These are phyloP conservation scores for Dalbergia cultrata DNA, from an alignment of 306 rosid genomes.

Conservation along the genomic window DNA sequence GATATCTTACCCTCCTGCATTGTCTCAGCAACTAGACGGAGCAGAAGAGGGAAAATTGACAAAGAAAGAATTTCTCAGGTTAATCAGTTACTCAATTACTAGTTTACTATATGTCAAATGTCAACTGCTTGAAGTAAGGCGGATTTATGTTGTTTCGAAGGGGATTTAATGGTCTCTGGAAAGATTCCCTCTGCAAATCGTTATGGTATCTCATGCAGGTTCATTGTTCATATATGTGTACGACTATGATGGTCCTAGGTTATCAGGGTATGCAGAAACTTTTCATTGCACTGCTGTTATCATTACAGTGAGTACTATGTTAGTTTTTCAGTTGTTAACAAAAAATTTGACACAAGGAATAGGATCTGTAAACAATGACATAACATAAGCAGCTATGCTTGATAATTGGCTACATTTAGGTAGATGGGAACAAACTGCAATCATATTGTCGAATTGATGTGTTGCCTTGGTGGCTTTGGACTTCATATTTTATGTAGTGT, in stretches of 20 bases:
- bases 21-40: conserved; percentile 61
- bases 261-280: not conserved
- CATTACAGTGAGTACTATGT: not conserved
- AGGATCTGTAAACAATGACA: not conserved
- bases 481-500: conserved; percentile 12
- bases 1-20: conserved; percentile 60
- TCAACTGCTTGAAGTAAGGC: conserved; percentile 23
- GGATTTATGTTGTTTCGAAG: conserved; percentile 14
- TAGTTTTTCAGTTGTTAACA: conserved; percentile 9
- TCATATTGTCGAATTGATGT: conserved; percentile 22
- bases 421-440: conserved; percentile 18
- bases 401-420: conserved; percentile 23
- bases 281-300: conserved; percentile 17
- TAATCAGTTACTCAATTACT: conserved; percentile 46
- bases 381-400: not conserved
- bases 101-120: conserved; percentile 44
- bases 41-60: conserved; percentile 55
- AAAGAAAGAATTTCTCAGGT: conserved; percentile 58
- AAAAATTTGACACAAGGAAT: conserved; percentile 6
- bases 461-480: conserved; percentile 14
- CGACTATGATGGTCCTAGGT: not conserved
- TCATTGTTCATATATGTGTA: conserved; percentile 4
- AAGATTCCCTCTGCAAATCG: conserved; percentile 6
- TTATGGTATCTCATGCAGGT: not conserved
- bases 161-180: conserved; percentile 26